Base-by-base conservation (phyloP, 2,329 filamentous ascomycete genomes). In the Onygenales sp. region DNA sequence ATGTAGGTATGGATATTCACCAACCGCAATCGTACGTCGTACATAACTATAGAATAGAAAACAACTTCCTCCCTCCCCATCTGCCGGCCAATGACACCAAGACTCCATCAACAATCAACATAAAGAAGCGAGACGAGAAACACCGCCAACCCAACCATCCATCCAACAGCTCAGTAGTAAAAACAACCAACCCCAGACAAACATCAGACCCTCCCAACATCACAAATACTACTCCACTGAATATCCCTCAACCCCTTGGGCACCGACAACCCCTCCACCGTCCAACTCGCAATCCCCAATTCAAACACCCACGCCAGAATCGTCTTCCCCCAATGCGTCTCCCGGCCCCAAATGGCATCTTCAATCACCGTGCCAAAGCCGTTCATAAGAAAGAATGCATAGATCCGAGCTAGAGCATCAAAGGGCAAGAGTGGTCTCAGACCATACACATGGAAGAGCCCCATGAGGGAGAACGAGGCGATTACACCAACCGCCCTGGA, bases 301-400 rank as follows among this genome's bases (percentile, higher is more conserved):
- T 64, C 62, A 60, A 63, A 63, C 21, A 55, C 56, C 62, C 62
- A 64, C n/a, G 62, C 62, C 31, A 63, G 44, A 39, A 58, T 43
- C 9, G 58, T 55, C 51, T 62, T 59, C 11, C 59, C 57, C 60
- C 60, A 61, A 53, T 61, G 58, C 46, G 55, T 51, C 27, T 54
- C 50, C 50, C 52, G 59, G n/a, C 61, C 60, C 62, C 62, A 64
- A 38, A 63, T 43, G 13, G 55, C 49, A 47, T 57, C 58, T 42
- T 64, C 62, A 43, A 62, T 57, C 9, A 63, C 62, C 7, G 69
- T 70, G 8, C 62, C 68, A 31, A 73, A 57, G 0, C 71, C 71
- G 59, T 74, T 74, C 5, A 68, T 41, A 14, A 72, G 50, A 52
- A 74, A 74, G 58, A 74, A 73, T 3, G 66, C 43, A 2, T 60